Evolutionary conservation across 352 stramenopile genomes (phyloP).

Genomic region (Pythium folliculosum): DNA sequence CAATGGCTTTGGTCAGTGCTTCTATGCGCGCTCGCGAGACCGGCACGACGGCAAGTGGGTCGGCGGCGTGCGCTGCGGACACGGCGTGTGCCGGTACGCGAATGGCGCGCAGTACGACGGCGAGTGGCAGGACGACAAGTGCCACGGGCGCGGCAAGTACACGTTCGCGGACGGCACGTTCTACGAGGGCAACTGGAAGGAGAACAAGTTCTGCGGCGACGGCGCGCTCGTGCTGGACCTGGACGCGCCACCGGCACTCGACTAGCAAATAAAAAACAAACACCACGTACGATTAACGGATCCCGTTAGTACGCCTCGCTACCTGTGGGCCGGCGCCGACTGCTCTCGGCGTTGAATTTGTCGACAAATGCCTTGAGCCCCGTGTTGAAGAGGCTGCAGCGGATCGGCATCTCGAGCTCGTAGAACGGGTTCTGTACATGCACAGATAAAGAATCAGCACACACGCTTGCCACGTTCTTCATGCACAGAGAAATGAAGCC

Average conservation of each 20-base stretch:
- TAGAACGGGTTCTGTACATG: slow-evolving; percentile 91
- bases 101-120: slow-evolving; percentile 79
- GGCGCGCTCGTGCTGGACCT: slow-evolving; percentile 62
- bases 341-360: slow-evolving; percentile 78
- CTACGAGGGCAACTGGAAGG: slow-evolving; percentile 83
- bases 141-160: slow-evolving; percentile 78
- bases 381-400: slow-evolving; percentile 91
- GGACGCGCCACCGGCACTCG: slow-evolving; percentile 23
- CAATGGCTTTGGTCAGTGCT: slow-evolving; percentile 80
- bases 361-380: slow-evolving; percentile 89
- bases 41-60: slow-evolving; percentile 89
- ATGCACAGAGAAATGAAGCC: too few relatives aligned
- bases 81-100: slow-evolving; percentile 55
- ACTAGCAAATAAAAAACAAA: slow-evolving; percentile 3
- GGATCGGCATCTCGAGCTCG: slow-evolving; percentile 95
- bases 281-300: background rate
- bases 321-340: slow-evolving; percentile 52
- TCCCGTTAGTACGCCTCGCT: slow-evolving; percentile 36
- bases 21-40: slow-evolving; percentile 54
- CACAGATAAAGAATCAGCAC: too few relatives aligned
- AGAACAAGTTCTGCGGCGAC: slow-evolving; percentile 72
- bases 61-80: slow-evolving; percentile 64
- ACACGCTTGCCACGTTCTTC: too few relatives aligned
- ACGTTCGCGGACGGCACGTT: slow-evolving; percentile 75
- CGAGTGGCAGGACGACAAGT: slow-evolving; percentile 77